Conservation (phyloP, 2,329 filamentous ascomycete genomes). For the Sordariomycetes sp. region DNA sequence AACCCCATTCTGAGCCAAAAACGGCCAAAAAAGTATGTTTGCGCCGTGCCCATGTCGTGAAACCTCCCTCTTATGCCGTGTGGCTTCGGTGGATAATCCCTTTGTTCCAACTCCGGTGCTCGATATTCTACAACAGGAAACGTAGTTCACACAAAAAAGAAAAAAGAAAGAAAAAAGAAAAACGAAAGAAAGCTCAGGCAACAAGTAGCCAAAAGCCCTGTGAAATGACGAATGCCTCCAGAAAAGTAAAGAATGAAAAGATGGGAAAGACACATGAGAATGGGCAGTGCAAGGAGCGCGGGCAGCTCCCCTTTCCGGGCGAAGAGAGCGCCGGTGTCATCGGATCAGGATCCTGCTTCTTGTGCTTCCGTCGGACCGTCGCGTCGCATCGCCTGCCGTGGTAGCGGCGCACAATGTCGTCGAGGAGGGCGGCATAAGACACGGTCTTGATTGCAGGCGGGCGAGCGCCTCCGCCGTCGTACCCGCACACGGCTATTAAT, state of each 20-base stretch:
- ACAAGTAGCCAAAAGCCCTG: not conserved
- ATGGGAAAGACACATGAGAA: not conserved
- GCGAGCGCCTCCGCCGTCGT: not conserved
- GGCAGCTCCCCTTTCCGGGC: not conserved
- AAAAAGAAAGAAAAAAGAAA: not conserved
- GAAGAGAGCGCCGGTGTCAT: not conserved
- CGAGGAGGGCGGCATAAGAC: not conserved
- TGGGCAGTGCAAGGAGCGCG: not conserved
- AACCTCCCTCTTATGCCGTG: slow-evolving; percentile 10
- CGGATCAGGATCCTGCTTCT: not conserved
- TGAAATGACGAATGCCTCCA: not conserved
- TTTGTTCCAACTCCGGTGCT: slow-evolving; percentile 13
- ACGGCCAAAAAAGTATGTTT: not conserved
- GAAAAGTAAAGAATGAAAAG: not conserved
- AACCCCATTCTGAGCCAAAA: not conserved
- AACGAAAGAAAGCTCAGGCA: not conserved
- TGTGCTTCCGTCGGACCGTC: not conserved
- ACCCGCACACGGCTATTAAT: not conserved
- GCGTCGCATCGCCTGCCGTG: not conserved
- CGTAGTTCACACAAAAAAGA: not conserved
- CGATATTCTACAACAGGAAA: slow-evolving; percentile 2
- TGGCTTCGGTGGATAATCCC: slow-evolving; percentile 11
- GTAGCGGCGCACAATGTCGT: not conserved
- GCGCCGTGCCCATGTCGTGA: slow-evolving; percentile 7
- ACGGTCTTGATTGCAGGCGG: not conserved